phyloP scores from a whole-genome alignment of 208 protist species.

The Acanthamoeba culbertsoni region DNA sequence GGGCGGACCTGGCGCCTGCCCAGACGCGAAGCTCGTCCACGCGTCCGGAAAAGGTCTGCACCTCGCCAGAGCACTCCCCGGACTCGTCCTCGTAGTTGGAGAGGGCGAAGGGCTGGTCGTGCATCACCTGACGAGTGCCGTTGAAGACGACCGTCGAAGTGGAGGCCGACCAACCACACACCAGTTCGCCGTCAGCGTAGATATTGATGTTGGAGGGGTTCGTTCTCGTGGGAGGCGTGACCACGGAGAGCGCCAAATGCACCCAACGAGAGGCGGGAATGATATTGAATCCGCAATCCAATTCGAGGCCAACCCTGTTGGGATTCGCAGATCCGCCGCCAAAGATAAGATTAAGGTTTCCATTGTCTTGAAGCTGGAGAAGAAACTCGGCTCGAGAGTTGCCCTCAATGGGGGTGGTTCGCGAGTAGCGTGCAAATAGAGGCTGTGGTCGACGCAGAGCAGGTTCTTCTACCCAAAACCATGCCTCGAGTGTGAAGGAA shows the following conservation, averaged over 20 bases:
- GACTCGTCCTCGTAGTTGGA: not conserved
- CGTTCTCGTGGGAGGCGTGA: not conserved
- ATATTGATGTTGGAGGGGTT: not conserved
- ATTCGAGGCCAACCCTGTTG: not conserved
- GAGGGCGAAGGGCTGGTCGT: not conserved
- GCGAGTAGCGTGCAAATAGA: not conserved
- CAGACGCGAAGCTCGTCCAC: constrained; percentile 2
- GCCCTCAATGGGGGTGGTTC: not conserved
- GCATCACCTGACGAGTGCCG: not conserved
- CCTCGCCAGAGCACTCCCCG: not conserved
- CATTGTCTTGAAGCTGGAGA: not conserved
- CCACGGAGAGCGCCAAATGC: not conserved
- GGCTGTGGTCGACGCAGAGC: not conserved
- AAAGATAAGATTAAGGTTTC: constrained; percentile 18
- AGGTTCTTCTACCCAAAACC: not conserved
- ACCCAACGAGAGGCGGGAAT: not conserved
- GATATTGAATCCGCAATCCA: not conserved
- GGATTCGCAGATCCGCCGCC: not conserved
- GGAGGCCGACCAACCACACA: not conserved
- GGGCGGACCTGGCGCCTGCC: not conserved
- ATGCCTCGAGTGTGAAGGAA: not conserved
- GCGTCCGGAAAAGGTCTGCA: not conserved
- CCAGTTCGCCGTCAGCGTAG: not conserved
- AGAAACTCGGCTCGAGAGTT: not conserved
- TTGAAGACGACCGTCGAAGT: not conserved